Evolutionary conservation across 306 rosid genomes (phyloP).

Genomic region (Hippophae tibetana): DNA sequence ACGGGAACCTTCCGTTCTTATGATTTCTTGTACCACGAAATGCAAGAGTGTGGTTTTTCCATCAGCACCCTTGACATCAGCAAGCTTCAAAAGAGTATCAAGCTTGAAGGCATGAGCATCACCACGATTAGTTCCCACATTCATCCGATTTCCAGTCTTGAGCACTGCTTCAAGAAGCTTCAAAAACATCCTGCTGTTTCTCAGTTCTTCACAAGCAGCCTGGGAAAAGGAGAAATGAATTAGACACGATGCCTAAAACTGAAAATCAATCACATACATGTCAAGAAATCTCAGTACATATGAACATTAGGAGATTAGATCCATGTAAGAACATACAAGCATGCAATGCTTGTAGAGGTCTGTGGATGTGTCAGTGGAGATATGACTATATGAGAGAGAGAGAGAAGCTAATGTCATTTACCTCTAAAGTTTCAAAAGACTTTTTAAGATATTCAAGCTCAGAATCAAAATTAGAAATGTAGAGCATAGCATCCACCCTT

Average conservation of each 20-base stretch:
- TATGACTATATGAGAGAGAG: not conserved
- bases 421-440: slow-evolving; percentile 82
- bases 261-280: not conserved
- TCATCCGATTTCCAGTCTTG: slow-evolving; percentile 96
- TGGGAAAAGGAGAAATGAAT: slow-evolving; percentile 14
- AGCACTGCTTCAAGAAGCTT: slow-evolving; percentile 94
- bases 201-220: slow-evolving; percentile 88
- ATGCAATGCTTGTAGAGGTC: not conserved
- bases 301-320: no score
- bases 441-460: slow-evolving; percentile 79
- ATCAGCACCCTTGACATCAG: slow-evolving; percentile 79
- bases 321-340: not conserved
- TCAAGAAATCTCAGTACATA: no score
- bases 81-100: slow-evolving; percentile 94
- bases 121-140: slow-evolving; percentile 93
- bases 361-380: not conserved
- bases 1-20: slow-evolving; percentile 83
- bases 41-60: slow-evolving; percentile 91
- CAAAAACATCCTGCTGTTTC: slow-evolving; percentile 85
- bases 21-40: slow-evolving; percentile 93
- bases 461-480: slow-evolving; percentile 77
- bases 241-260: slow-evolving; percentile 5
- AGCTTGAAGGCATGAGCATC: slow-evolving; percentile 98
- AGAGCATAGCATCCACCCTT: slow-evolving; percentile 93
- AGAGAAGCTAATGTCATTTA: slow-evolving; percentile 7